These are phyloP conservation scores for Escallonia herrerae DNA, from an alignment of 129 eudicot species.

Conservation along the genomic window DNA sequence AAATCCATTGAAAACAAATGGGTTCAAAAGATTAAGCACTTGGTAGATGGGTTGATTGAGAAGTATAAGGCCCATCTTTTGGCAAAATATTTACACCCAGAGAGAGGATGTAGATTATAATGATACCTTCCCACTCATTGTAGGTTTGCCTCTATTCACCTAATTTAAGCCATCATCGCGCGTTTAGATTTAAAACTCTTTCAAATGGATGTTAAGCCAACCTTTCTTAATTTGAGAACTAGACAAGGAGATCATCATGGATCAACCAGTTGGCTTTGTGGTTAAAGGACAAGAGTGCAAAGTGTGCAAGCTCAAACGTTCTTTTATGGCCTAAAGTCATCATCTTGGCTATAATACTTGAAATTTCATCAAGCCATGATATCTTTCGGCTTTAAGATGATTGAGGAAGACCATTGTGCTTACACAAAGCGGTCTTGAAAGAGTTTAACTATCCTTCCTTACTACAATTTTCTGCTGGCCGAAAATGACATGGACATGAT, in stretches of 20 bases:
- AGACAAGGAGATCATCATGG: background rate
- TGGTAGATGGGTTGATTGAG: no score
- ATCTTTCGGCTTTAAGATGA: background rate
- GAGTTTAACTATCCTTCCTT: background rate
- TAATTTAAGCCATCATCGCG: background rate
- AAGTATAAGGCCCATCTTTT: no score
- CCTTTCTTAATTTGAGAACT: background rate
- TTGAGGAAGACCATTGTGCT: background rate
- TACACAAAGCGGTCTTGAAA: background rate
- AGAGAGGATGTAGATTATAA: no score
- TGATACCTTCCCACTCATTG: no score
- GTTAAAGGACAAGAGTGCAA: background rate
- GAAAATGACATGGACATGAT: background rate
- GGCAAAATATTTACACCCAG: no score
- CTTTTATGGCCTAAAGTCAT: background rate
- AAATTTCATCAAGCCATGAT: background rate
- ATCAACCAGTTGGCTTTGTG: background rate
- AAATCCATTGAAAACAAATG: no score
- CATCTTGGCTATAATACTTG: background rate
- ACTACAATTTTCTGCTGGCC: background rate
- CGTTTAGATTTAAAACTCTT: background rate
- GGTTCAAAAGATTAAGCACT: no score
- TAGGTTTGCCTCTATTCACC: no score
- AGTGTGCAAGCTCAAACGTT: background rate
- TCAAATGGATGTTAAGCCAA: background rate